Conservation (phyloP, 495 filamentous ascomycete genomes). For the Cercophora samala region DNA sequence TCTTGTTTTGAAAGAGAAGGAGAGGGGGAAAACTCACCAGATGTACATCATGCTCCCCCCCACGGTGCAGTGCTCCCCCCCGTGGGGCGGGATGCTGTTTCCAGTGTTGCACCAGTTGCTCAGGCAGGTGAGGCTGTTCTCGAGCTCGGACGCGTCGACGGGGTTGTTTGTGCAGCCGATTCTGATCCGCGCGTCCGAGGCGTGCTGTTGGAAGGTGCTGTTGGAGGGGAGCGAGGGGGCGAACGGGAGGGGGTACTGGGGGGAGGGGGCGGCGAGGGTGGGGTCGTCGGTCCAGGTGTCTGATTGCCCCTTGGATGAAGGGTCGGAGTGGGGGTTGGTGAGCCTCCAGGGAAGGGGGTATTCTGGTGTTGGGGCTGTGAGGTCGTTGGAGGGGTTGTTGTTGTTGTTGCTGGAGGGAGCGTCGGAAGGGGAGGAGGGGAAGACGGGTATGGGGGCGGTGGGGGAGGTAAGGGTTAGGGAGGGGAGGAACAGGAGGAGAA, state of each 20-base stretch:
- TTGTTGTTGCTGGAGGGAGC: not conserved
- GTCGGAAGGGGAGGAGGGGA: too few species aligned
- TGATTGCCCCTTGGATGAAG: not conserved
- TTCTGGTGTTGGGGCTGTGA: not conserved
- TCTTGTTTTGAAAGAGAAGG: too few species aligned
- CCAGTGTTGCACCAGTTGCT: not conserved
- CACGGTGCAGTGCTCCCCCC: constrained; percentile 1
- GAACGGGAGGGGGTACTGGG: not conserved
- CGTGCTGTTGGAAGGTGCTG: not conserved
- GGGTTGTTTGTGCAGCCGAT: constrained; percentile 2
- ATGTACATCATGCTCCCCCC: constrained; percentile 4
- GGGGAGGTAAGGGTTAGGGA: not conserved
- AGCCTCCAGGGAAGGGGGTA: not conserved
- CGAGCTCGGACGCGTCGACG: not conserved
- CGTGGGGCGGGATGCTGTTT: constrained; percentile 2
- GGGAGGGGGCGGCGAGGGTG: not conserved
- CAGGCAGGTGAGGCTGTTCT: not conserved
- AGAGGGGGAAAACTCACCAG: constrained; percentile 3
- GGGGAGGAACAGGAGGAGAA: not conserved
- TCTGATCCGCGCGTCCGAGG: not conserved
- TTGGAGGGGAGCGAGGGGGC: not conserved
- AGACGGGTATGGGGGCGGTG: not conserved
- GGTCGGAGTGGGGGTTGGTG: not conserved
- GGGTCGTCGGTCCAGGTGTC: not conserved
- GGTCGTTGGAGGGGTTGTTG: not conserved